Evolutionary conservation across 2,329 filamentous ascomycete species (phyloP).

Genomic region (Neoascochyta sp.): DNA sequence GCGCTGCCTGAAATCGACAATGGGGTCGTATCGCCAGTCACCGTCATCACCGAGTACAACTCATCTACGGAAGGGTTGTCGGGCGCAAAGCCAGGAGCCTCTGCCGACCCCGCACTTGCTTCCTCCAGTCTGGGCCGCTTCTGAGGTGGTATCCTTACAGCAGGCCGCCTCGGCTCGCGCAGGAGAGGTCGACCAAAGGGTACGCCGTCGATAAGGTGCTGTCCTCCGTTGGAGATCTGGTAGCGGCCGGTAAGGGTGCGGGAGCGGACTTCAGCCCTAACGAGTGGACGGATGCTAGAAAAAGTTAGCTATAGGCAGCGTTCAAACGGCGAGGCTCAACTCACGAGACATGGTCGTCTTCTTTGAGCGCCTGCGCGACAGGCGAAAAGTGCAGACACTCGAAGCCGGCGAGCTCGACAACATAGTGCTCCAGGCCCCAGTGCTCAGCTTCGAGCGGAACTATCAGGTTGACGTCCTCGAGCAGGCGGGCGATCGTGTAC

Average conservation of each 20-base stretch:
- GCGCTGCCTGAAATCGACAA: too few relatives aligned
- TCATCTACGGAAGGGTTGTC: too few relatives aligned
- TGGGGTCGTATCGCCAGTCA: conserved; percentile 1
- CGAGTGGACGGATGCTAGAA: conserved; percentile 70
- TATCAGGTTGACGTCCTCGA: conserved; percentile 74
- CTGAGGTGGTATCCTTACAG: conserved; percentile 67
- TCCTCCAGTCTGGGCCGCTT: conserved; percentile 55
- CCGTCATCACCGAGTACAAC: too few relatives aligned
- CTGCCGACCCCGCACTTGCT: too few relatives aligned
- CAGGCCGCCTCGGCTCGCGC: conserved; percentile 58
- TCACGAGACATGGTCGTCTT: conserved; percentile 80
- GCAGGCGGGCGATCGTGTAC: conserved; percentile 67
- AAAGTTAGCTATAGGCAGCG: conserved; percentile 4
- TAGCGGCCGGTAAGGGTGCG: conserved; percentile 71
- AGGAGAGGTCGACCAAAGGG: conserved; percentile 75
- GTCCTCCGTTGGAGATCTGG: conserved; percentile 76
- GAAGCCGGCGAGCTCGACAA: conserved; percentile 72
- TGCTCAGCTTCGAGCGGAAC: conserved; percentile 75
- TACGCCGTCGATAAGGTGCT: conserved; percentile 78
- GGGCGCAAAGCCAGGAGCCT: too few relatives aligned
- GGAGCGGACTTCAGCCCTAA: conserved; percentile 68
- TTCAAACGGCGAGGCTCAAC: conserved; percentile 27
- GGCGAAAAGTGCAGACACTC: conserved; percentile 85
- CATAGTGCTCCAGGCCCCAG: conserved; percentile 89
- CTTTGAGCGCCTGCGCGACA: conserved; percentile 66